Conservation (phyloP, 2,329 filamentous ascomycete species). For the Mycosphaerella sp. region DNA sequence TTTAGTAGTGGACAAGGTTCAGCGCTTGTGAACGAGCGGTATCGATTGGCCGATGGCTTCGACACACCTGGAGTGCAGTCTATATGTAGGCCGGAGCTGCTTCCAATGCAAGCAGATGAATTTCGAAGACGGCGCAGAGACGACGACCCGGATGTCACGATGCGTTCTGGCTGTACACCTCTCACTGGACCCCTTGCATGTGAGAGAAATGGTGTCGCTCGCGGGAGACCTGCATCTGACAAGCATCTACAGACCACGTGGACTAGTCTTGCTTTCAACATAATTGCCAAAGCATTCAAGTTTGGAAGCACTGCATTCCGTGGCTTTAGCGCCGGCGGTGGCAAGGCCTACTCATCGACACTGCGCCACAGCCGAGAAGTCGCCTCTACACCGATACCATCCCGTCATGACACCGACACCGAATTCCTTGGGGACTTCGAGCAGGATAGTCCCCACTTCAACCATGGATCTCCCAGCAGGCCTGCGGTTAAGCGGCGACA, state of each 20-base stretch:
- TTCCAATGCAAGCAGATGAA: conserved; percentile 18
- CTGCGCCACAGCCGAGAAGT: conserved; percentile 25
- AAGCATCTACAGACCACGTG: conserved; percentile 36
- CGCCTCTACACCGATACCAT: conserved; percentile 45
- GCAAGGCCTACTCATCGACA: conserved; percentile 54
- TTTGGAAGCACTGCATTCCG: conserved; percentile 72
- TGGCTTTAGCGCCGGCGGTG: conserved; percentile 83
- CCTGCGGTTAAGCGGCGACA: conserved; percentile 42
- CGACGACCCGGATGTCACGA: conserved; percentile 13
- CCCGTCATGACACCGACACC: conserved; percentile 48
- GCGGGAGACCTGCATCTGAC: conserved; percentile 17
- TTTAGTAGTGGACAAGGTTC: conserved; percentile 34
- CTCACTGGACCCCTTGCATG: conserved; percentile 30
- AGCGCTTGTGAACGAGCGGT: conserved; percentile 48
- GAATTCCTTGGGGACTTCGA: conserved; percentile 43
- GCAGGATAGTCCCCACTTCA: conserved; percentile 39
- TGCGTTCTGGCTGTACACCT: conserved; percentile 12
- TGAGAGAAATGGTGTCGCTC: conserved; percentile 34
- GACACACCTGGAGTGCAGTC: conserved; percentile 42
- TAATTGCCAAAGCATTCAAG: conserved; percentile 73
- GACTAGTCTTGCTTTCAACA: conserved; percentile 54
- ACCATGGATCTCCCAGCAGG: conserved; percentile 22
- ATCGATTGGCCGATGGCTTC: conserved; percentile 46
- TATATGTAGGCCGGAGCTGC: conserved; percentile 34
- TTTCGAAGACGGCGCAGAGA: conserved; percentile 23